Base-by-base conservation (phyloP, 2,329 filamentous ascomycete species). In the Chaetomium sp. region DNA sequence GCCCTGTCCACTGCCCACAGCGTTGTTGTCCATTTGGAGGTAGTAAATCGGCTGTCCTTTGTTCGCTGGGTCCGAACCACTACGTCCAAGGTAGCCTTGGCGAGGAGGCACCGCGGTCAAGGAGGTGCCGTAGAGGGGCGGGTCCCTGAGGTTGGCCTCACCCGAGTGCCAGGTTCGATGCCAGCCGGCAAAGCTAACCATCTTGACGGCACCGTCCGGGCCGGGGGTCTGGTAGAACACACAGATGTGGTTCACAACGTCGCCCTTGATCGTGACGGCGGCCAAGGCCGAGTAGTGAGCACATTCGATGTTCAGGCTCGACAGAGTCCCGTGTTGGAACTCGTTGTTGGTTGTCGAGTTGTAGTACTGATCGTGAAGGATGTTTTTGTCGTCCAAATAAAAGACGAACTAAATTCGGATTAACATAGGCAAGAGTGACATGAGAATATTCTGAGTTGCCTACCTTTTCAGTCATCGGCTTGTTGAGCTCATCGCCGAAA, bases 211-310 rank as follows among this genome's bases (percentile, higher is more conserved):
- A 10, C 6, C 45, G 45, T 47, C 45, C 45, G 9, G n/a, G 45
- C n/a, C 45, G 10, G 45, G 45, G 45, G 45, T 47, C 45, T 47
- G 45, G 45, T 47, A 47, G 45, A 47, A 47, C 45, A 47, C n/a
- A 47, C 45, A 47, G n/a, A 47, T 47, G 45, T 47, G 45, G n/a
- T 47, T 47, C 45, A 47, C 45, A 23, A 47, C 45, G n/a, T 47
- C 45, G 19, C 45, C 45, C 45, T 23, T 47, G 45, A 47, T 47
- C n/a, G 45, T 47, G 45, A 47, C 45, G 45, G 45, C 45, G 45
- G 45, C 45, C n/a, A 47, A 47, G 45, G 45, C n/a, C n/a, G 45
- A 47, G 45, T 47, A 47, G n/a, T 47, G 45, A 23, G 45, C 45
- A 47, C 45, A 47, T 47, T 47, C n/a, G 45, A 47, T 47, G 4